A percentile compares a stretch with the other conserved stretches of the same genome.
Evolutionary conservation across 1,284 basidiomycete species (phyloP).

Genomic region (Naganishia cerealis): DNA sequence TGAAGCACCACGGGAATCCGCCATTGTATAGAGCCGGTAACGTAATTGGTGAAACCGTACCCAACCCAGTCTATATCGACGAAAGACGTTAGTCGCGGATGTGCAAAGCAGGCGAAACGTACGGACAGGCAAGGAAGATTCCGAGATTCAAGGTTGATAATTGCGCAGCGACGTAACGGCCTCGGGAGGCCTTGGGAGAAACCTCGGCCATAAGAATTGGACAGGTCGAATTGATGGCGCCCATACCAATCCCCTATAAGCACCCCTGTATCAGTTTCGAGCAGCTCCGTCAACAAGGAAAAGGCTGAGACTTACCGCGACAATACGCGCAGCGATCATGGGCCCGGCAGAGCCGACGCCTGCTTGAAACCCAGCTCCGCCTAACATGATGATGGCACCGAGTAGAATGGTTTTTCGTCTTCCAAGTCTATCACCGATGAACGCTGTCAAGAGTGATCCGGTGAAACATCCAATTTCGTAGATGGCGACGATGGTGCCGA

Average conservation of each 20-base stretch:
- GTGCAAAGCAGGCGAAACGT: slow-evolving; percentile 24
- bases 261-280: neutral
- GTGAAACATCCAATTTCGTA: slow-evolving; percentile 48
- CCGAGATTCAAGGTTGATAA: slow-evolving; percentile 46
- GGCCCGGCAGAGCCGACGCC: slow-evolving; percentile 40
- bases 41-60: slow-evolving; percentile 41
- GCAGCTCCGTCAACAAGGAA: neutral
- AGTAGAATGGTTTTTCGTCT: slow-evolving; percentile 42
- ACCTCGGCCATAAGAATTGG: slow-evolving; percentile 48
- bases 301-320: slow-evolving; percentile 35
- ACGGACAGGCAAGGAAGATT: slow-evolving; percentile 44
- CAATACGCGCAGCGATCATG: slow-evolving; percentile 42
- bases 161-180: slow-evolving; percentile 47
- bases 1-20: slow-evolving; percentile 40
- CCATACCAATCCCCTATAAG: slow-evolving; percentile 35
- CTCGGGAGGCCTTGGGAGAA: slow-evolving; percentile 44
- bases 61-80: slow-evolving; percentile 38
- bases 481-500: slow-evolving; percentile 47
- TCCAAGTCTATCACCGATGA: slow-evolving; percentile 46
- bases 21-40: slow-evolving; percentile 38
- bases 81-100: neutral
- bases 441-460: slow-evolving; percentile 42
- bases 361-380: slow-evolving; percentile 44
- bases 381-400: slow-evolving; percentile 45
- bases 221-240: slow-evolving; percentile 47